A percentile compares a stretch with the other conserved stretches of the same genome.
Evolutionary conservation across 345 rosid species (phyloP).

Genomic region (Eutrema yunnanense): DNA sequence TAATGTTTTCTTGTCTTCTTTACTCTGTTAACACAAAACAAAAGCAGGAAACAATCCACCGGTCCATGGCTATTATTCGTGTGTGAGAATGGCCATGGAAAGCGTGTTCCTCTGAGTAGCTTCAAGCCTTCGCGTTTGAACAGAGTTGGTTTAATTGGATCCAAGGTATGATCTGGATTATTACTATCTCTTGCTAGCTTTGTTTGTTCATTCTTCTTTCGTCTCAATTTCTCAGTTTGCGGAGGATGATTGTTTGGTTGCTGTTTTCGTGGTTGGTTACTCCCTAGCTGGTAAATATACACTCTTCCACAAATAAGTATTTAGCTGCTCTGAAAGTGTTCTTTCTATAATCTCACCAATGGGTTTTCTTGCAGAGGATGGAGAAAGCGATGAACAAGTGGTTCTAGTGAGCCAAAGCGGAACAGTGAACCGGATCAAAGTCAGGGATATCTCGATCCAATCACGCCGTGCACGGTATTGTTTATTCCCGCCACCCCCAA

Average conservation of each 20-base stretch:
- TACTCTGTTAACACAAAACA: background rate
- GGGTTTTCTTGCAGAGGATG: constrained; percentile 48
- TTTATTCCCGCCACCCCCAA: background rate
- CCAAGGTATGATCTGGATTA: constrained; percentile 49
- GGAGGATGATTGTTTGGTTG: constrained; percentile 69
- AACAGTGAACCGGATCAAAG: constrained; percentile 83
- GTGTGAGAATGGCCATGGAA: constrained; percentile 85
- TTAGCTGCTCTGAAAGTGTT: background rate
- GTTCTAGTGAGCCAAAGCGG: constrained; percentile 96
- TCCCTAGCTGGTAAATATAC: constrained; percentile 60
- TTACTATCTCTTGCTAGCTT: background rate
- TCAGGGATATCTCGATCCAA: constrained; percentile 80
- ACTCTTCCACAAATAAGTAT: background rate
- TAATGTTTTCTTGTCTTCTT: background rate
- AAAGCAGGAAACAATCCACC: constrained; percentile 35
- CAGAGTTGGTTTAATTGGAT: constrained; percentile 79
- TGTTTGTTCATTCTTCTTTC: background rate
- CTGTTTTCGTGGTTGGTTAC: constrained; percentile 86
- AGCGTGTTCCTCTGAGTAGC: constrained; percentile 86
- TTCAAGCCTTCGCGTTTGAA: constrained; percentile 53
- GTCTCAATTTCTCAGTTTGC: constrained; percentile 46
- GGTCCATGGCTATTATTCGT: constrained; percentile 94
- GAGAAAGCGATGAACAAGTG: constrained; percentile 91
- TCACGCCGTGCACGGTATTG: constrained; percentile 80
- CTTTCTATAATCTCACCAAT: background rate